These are phyloP conservation scores for Nothomitra cinnamomea DNA, from an alignment of 2,329 filamentous ascomycete genomes.

Conservation along the genomic window DNA sequence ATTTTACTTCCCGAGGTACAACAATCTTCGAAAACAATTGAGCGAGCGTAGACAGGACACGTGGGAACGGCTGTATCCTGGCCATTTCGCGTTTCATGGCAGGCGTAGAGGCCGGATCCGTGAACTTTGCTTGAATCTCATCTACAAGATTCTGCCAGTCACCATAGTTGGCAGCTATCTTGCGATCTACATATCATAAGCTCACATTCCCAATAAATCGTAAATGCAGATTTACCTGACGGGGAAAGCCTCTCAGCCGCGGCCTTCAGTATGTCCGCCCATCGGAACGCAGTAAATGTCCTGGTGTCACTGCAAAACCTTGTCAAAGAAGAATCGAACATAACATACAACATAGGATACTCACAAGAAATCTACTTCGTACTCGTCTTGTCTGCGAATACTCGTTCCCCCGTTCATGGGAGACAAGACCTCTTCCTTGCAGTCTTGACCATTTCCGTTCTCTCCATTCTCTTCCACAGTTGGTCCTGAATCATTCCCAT, in stretches of 20 bases:
- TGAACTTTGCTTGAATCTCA: neutral
- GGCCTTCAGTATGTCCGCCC: neutral
- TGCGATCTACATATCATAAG: neutral
- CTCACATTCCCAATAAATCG: neutral
- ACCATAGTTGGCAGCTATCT: neutral
- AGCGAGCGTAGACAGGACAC: neutral
- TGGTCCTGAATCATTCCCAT: neutral
- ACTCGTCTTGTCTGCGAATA: neutral
- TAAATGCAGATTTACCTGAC: neutral
- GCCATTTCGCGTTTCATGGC: neutral
- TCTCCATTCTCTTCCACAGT: neutral
- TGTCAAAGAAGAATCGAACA: slow-evolving; percentile 1
- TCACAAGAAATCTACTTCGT: slow-evolving; percentile 1
- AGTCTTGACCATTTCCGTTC: neutral
- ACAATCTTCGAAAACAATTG: neutral
- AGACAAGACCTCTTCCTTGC: too few relatives aligned
- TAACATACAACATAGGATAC: neutral
- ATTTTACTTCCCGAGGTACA: neutral
- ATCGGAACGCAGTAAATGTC: neutral
- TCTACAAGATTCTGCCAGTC: neutral
- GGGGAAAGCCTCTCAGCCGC: neutral
- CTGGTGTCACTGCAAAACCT: neutral
- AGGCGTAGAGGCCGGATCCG: neutral
- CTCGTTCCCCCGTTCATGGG: neutral
- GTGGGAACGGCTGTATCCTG: neutral